phyloP scores from a whole-genome alignment of 2,329 filamentous ascomycete species.

The Fusarium liriodendri region DNA sequence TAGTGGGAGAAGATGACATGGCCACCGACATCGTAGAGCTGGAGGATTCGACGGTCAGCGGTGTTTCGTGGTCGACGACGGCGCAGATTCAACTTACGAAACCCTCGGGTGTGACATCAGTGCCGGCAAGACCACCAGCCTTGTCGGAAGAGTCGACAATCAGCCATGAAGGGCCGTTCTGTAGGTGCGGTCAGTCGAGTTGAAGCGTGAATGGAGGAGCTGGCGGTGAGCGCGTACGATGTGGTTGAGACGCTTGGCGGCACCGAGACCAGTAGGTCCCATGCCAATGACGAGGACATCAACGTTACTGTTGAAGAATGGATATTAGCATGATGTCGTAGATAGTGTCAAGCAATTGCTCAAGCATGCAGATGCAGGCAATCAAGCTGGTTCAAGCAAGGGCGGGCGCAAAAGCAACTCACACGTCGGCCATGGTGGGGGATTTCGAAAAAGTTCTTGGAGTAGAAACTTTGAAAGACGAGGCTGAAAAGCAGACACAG shows the following conservation, averaged over 20 bases:
- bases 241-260: constrained; percentile 97
- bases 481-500: constrained; percentile 28
- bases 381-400: constrained; percentile 11
- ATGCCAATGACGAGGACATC: constrained; percentile 98
- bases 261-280: constrained; percentile 96
- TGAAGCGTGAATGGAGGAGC: constrained; percentile 37
- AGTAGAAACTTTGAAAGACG: constrained; percentile 11
- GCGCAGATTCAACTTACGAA: constrained; percentile 78
- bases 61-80: constrained; percentile 17
- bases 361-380: constrained; percentile 3
- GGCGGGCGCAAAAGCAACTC: constrained; percentile 41
- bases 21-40: constrained; percentile 98
- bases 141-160: constrained; percentile 93
- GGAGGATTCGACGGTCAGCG: constrained; percentile 34
- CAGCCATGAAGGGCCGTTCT: constrained; percentile 95
- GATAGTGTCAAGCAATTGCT: background rate
- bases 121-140: constrained; percentile 94
- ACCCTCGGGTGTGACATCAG: constrained; percentile 93
- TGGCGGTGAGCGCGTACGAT: constrained; percentile 73
- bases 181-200: constrained; percentile 40
- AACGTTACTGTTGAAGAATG: constrained; percentile 73
- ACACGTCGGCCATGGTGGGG: constrained; percentile 56
- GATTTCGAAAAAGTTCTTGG: constrained; percentile 33
- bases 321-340: constrained; percentile 30
- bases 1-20: constrained; percentile 99